Base-by-base conservation (phyloP, 1,284 basidiomycete species). In the Golubevia sp. region DNA sequence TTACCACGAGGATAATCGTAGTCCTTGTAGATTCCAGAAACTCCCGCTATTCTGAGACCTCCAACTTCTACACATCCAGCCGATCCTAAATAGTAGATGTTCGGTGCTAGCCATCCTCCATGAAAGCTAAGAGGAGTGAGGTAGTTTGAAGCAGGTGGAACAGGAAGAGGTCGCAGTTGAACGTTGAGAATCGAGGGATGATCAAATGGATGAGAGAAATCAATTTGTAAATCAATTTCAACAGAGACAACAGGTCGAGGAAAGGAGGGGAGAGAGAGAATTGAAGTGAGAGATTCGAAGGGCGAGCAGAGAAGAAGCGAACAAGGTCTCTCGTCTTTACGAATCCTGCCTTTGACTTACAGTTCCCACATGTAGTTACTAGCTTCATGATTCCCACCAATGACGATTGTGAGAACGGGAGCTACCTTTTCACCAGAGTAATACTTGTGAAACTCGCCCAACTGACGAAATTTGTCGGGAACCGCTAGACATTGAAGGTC, bases 341-440 rank as follows among this genome's bases (percentile, higher is more conserved):
- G 8, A 48, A 1, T 26, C 38, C 2, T 23, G 20, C 18, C 27
- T 25, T 3, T 13, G 21, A 79, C 92, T 85, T 77, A 94, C 91
- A 97, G 86, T 83, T 99, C 97, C 91, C 93, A 95, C 86, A 99
- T 88, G 83, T 98, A 97, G 79, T 94, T 97, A 60, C 93, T 95
- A 2, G 94, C 94, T 85, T 99, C 96, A 82, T 99, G 96, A 81
- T 99, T 99, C 3, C 97, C 97, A 21, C 97, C 97, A 75, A 99
- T 97, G 58, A 98, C 90, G 30, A 99, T 86, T 0, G 97, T 99
- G 76, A 97, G 85, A 4, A 97, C 84, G 0, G 95, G 94, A 0
- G 96, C 96, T 5, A 80, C 85, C 71, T 88, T 90, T 74, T 91
- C 87, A 1, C 94, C 93, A 0, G 89, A 90, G 82, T 98, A 99